Evolutionary conservation across 768 basidiomycete genomes (phyloP).

Genomic region (Boletus tomentosulus): DNA sequence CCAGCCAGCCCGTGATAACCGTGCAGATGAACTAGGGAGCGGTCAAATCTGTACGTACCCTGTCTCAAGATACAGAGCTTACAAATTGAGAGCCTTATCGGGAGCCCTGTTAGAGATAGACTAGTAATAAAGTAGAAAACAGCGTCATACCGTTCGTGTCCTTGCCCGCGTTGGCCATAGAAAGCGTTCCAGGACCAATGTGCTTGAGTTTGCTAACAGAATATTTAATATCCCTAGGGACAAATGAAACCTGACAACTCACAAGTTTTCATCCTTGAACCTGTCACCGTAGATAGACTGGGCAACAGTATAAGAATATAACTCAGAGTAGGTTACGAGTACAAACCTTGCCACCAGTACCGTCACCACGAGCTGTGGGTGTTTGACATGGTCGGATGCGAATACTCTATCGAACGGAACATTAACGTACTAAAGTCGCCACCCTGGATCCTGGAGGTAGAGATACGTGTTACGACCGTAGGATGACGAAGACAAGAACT

Average conservation of each 20-base stretch:
- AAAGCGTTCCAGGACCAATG: constrained; percentile 79
- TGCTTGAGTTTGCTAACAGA: constrained; percentile 85
- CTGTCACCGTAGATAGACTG: constrained; percentile 87
- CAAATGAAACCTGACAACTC: constrained; percentile 20
- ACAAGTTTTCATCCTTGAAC: constrained; percentile 98
- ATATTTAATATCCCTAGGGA: background rate
- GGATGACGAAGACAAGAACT: constrained; percentile 16
- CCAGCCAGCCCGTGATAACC: constrained; percentile 81
- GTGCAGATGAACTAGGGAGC: constrained; percentile 83
- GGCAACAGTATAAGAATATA: background rate
- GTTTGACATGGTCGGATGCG: constrained; percentile 11
- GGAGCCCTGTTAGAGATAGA: constrained; percentile 3
- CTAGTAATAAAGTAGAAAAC: background rate
- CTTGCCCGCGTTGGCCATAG: constrained; percentile 92
- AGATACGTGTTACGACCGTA: background rate
- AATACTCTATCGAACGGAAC: constrained; percentile 10
- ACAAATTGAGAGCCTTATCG: constrained; percentile 81
- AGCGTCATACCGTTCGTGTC: constrained; percentile 77
- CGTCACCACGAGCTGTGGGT: constrained; percentile 70
- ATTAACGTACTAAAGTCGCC: constrained; percentile 87
- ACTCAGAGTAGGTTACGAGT: background rate
- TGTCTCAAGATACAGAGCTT: constrained; percentile 24
- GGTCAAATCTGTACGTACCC: background rate
- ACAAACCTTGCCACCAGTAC: constrained; percentile 83
- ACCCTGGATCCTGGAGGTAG: constrained; percentile 79